Conservation (phyloP, 257 asterid genomes). For the Gentiana macrophylla region DNA sequence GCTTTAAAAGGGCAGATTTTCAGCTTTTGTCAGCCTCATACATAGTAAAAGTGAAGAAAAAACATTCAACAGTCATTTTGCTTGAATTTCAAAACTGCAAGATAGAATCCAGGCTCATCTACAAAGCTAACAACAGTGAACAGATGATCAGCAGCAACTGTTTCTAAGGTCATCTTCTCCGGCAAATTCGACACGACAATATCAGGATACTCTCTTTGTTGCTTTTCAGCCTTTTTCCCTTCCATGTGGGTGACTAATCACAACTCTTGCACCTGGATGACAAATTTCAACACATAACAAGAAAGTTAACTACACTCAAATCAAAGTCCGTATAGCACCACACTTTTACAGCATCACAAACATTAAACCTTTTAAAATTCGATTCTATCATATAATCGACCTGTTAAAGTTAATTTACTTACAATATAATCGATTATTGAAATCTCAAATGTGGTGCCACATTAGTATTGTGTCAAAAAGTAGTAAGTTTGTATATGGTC, state of each 20-base stretch:
- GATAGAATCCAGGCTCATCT: conserved; percentile 58
- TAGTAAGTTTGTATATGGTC: too few species aligned
- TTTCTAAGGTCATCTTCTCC: conserved; percentile 27
- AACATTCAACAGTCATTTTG: conserved; percentile 1
- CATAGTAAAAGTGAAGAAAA: too few species aligned
- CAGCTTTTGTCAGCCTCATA: not conserved
- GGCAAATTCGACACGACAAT: conserved; percentile 57
- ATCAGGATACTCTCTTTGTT: conserved; percentile 43
- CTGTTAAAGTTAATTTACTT: too few species aligned
- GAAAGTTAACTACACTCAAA: not conserved
- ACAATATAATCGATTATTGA: too few species aligned
- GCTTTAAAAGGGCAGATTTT: not conserved
- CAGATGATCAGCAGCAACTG: conserved; percentile 33
- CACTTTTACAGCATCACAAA: too few species aligned
- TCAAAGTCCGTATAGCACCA: too few species aligned
- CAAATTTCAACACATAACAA: not conserved
- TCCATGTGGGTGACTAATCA: conserved; percentile 77
- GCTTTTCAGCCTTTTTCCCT: conserved; percentile 49
- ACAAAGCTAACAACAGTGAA: conserved; percentile 43
- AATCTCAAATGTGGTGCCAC: too few species aligned
- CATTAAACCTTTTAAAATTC: too few species aligned
- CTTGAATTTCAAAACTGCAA: conserved; percentile 23
- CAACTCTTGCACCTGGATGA: conserved; percentile 65
- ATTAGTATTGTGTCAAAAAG: too few species aligned
- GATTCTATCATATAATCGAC: too few species aligned